phyloP scores from a whole-genome alignment of 169 alveolate species.

The Toxoplasma gondii region DNA sequence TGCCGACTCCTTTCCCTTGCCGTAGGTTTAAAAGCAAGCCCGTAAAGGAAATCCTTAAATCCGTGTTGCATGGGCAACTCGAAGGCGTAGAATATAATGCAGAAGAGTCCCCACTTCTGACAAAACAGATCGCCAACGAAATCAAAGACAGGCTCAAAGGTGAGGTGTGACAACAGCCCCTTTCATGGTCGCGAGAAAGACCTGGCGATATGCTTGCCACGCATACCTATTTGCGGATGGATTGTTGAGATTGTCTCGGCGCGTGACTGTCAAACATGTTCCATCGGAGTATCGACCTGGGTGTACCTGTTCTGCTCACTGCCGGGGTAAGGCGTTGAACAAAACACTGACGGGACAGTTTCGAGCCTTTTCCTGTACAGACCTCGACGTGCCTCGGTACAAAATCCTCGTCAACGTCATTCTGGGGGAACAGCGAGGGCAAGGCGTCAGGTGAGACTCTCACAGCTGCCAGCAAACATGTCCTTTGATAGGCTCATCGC shows the following conservation, averaged over 20 bases:
- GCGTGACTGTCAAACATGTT: too few relatives aligned
- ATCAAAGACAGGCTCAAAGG: constrained; percentile 9
- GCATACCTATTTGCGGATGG: too few relatives aligned
- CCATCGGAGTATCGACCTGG: too few relatives aligned
- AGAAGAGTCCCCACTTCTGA: neutral
- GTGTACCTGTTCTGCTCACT: too few relatives aligned
- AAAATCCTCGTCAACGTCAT: constrained; percentile 35
- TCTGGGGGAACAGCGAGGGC: constrained; percentile 31
- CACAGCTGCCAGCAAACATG: neutral
- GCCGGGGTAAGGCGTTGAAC: too few relatives aligned
- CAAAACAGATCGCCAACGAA: constrained; percentile 9
- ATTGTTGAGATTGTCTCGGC: too few relatives aligned
- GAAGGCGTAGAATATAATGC: neutral
- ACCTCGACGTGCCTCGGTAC: constrained; percentile 37
- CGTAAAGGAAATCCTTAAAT: neutral
- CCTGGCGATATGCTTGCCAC: too few relatives aligned
- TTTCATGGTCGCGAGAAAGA: neutral
- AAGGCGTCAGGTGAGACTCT: constrained; percentile 32
- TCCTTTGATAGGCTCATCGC: too few relatives aligned
- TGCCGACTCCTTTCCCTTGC: neutral
- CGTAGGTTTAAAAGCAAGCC: constrained; percentile 28
- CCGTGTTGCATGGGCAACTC: neutral
- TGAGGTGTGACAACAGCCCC: neutral
- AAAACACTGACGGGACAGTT: too few relatives aligned
- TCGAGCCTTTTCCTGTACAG: neutral